These are phyloP conservation scores for Aureobasidium sp. DNA, from an alignment of 2,329 filamentous ascomycete genomes.

Conservation along the genomic window DNA sequence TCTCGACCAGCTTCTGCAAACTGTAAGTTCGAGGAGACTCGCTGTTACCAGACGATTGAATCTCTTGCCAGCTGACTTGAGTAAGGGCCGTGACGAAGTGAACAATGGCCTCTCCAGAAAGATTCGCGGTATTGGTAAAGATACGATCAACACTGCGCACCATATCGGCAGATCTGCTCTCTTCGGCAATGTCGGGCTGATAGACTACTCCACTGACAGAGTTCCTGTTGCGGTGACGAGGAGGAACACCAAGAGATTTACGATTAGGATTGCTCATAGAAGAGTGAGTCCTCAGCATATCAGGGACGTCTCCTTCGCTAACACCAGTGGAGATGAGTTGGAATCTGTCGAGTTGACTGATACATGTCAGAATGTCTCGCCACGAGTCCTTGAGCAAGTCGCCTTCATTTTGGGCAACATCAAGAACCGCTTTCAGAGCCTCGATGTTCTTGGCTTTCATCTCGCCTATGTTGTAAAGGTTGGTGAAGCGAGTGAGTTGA, in stretches of 20 bases:
- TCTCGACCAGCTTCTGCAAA: constrained; percentile 95
- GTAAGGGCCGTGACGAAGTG: constrained; percentile 88
- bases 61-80: constrained; percentile 98
- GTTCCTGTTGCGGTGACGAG: constrained; percentile 39
- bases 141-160: constrained; percentile 90
- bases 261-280: constrained; percentile 41
- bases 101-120: constrained; percentile 89
- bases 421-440: constrained; percentile 81
- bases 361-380: constrained; percentile 90
- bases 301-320: constrained; percentile 83
- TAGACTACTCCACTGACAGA: constrained; percentile 36
- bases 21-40: constrained; percentile 95
- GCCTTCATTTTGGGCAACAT: constrained; percentile 86
- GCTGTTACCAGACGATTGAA: constrained; percentile 91
- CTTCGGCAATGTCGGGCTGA: constrained; percentile 75
- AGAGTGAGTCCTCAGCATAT: constrained; percentile 64
- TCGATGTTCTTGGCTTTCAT: constrained; percentile 96
- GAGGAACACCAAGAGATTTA: constrained; percentile 56
- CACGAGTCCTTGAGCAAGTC: constrained; percentile 83
- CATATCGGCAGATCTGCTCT: constrained; percentile 87
- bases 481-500: constrained; percentile 85
- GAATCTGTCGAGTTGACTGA: constrained; percentile 89
- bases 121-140: constrained; percentile 89
- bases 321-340: constrained; percentile 93
- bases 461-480: constrained; percentile 88